Evolutionary conservation across 257 asterid genomes (phyloP).

Genomic region (Nicotiana otophora): DNA sequence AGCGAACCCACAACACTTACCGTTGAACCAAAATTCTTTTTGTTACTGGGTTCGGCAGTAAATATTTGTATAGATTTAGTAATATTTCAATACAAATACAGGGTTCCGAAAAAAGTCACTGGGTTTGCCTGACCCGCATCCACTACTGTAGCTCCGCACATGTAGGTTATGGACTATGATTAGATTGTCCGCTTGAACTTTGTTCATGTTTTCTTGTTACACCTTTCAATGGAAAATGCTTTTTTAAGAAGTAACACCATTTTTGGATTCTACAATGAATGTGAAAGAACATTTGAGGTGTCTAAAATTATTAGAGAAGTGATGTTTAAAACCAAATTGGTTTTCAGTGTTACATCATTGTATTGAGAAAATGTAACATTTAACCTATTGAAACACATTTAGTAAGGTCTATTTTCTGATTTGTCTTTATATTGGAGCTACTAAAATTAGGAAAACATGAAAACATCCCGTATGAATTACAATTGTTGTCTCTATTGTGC

Average conservation of each 20-base stretch:
- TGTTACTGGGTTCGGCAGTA: too few species aligned
- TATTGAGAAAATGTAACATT: background rate
- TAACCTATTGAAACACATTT: background rate
- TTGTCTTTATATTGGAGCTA: background rate
- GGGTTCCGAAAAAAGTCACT: too few species aligned
- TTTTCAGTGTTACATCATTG: background rate
- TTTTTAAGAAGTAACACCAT: background rate
- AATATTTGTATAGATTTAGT: too few species aligned
- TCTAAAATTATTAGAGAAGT: background rate
- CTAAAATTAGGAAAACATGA: background rate
- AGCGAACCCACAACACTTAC: too few species aligned
- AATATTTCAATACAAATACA: too few species aligned
- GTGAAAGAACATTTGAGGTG: background rate
- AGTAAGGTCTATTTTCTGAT: background rate
- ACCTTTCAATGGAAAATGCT: background rate
- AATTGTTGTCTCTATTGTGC: background rate
- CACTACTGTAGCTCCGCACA: too few species aligned
- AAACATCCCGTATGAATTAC: conserved; percentile 9
- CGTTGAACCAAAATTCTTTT: too few species aligned
- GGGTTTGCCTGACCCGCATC: too few species aligned
- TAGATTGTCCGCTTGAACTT: background rate
- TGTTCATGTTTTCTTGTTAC: background rate
- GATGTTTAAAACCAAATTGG: background rate
- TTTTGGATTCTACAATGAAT: background rate
- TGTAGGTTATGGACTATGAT: background rate